Conservation (phyloP, 495 filamentous ascomycete species). For the Cercophora samala region DNA sequence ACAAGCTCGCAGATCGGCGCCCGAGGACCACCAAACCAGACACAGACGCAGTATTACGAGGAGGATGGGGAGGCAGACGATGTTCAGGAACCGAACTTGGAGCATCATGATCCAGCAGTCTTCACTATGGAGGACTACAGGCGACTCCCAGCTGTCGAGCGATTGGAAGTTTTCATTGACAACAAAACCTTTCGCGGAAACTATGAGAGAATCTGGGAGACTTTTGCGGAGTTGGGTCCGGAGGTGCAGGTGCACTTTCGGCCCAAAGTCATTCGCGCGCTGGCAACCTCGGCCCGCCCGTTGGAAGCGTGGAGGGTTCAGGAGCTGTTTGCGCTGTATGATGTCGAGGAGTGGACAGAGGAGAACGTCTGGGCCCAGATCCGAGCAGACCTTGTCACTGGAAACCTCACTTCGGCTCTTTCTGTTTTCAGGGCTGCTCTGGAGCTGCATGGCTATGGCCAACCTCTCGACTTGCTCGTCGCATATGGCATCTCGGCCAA, state of each 20-base stretch:
- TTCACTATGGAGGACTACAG: background rate
- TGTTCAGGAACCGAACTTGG: background rate
- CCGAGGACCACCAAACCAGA: background rate
- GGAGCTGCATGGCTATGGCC: slow-evolving; percentile 16
- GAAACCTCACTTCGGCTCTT: slow-evolving; percentile 23
- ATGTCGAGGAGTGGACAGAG: slow-evolving; percentile 26
- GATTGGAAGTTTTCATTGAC: slow-evolving; percentile 8
- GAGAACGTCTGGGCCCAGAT: slow-evolving; percentile 25
- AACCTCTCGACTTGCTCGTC: slow-evolving; percentile 25
- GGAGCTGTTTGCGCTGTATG: slow-evolving; percentile 23
- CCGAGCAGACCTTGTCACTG: slow-evolving; percentile 22
- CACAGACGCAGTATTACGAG: background rate
- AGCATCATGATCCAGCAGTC: background rate
- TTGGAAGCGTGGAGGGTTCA: slow-evolving; percentile 28
- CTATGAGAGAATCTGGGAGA: slow-evolving; percentile 29
- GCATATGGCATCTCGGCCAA: slow-evolving; percentile 24
- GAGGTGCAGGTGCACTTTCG: slow-evolving; percentile 14
- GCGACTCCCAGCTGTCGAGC: background rate
- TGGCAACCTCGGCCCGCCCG: slow-evolving; percentile 25
- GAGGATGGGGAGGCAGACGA: background rate
- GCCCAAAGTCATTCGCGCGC: slow-evolving; percentile 20
- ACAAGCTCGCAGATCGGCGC: background rate
- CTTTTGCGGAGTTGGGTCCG: slow-evolving; percentile 26
- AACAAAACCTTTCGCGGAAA: slow-evolving; percentile 3
- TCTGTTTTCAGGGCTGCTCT: slow-evolving; percentile 23